Conservation (phyloP, 345 rosid genomes). For the Linum tenue region DNA sequence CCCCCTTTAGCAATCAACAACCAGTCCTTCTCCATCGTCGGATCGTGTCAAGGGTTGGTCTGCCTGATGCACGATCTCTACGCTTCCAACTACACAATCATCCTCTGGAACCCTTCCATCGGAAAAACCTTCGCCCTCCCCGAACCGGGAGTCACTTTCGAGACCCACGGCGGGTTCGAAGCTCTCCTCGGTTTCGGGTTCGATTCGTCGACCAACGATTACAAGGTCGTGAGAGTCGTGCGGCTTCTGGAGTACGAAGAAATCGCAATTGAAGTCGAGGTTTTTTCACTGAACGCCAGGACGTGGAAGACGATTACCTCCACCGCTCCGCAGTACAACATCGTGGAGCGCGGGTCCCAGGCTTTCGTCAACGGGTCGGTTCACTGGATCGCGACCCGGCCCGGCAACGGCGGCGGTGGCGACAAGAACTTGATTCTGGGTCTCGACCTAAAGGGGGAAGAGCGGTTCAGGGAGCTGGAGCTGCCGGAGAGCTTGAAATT, state of each 20-base stretch:
- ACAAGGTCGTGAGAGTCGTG: conserved; percentile 9
- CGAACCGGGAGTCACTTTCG: not conserved
- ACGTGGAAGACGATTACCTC: conserved; percentile 1
- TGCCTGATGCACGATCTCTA: not conserved
- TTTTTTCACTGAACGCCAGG: not conserved
- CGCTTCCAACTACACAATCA: not conserved
- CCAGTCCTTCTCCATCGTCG: conserved; percentile 1
- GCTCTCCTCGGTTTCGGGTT: conserved; percentile 4
- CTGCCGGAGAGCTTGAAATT: conserved; percentile 4
- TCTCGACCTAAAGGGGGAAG: not conserved
- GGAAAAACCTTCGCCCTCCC: not conserved
- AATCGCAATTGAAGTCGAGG: not conserved
- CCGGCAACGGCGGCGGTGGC: not conserved
- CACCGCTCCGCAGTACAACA: not conserved
- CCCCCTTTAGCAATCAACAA: not conserved
- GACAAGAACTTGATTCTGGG: not conserved
- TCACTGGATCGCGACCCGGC: not conserved
- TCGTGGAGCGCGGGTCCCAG: not conserved
- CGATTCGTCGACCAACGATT: not conserved
- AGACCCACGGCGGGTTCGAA: conserved; percentile 1
- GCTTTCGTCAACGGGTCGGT: conserved; percentile 12
- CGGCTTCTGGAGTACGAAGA: not conserved
- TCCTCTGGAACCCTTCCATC: conserved; percentile 6
- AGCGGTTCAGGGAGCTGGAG: conserved; percentile 1
- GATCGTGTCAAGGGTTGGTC: conserved; percentile 6